phyloP scores from a whole-genome alignment of 2,329 filamentous ascomycete species.

The Paecilomyces sp. region DNA sequence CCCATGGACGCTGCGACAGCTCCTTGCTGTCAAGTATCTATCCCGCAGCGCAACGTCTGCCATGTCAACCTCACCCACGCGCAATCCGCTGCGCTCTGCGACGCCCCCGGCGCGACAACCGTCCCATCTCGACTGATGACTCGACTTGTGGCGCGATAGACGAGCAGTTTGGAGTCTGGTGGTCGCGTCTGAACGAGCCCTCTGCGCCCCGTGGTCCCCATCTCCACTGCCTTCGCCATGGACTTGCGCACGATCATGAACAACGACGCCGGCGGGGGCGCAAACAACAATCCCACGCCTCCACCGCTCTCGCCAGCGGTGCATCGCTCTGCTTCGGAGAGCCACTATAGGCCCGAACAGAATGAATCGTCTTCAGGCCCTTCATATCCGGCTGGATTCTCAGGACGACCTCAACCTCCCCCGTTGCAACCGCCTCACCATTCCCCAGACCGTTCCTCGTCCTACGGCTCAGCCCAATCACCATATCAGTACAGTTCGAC shows the following conservation, averaged over 20 bases:
- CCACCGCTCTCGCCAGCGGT: constrained; percentile 15
- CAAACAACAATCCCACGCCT: constrained; percentile 20
- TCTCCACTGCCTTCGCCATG: constrained; percentile 31
- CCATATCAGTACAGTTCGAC: constrained; percentile 33
- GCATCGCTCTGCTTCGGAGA: constrained; percentile 22
- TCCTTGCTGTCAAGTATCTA: not conserved
- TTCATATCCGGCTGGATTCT: constrained; percentile 20
- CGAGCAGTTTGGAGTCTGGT: constrained; percentile 1
- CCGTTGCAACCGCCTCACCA: constrained; percentile 39
- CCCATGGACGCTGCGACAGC: not conserved
- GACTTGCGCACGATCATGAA: constrained; percentile 50
- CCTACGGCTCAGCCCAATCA: constrained; percentile 31
- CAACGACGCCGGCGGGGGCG: constrained; percentile 29
- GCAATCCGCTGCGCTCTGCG: not conserved
- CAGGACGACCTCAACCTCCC: constrained; percentile 30
- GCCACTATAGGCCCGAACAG: constrained; percentile 16
- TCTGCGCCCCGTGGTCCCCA: constrained; percentile 2
- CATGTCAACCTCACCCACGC: not conserved
- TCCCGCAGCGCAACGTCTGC: not conserved
- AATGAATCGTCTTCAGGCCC: constrained; percentile 12
- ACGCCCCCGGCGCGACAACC: not conserved
- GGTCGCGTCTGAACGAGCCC: constrained; percentile 7
- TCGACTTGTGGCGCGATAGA: not conserved
- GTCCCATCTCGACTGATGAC: not conserved
- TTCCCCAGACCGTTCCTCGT: constrained; percentile 36